phyloP scores from a whole-genome alignment of 2,329 filamentous ascomycete genomes.

The Lasiodiplodia gonubiensis region DNA sequence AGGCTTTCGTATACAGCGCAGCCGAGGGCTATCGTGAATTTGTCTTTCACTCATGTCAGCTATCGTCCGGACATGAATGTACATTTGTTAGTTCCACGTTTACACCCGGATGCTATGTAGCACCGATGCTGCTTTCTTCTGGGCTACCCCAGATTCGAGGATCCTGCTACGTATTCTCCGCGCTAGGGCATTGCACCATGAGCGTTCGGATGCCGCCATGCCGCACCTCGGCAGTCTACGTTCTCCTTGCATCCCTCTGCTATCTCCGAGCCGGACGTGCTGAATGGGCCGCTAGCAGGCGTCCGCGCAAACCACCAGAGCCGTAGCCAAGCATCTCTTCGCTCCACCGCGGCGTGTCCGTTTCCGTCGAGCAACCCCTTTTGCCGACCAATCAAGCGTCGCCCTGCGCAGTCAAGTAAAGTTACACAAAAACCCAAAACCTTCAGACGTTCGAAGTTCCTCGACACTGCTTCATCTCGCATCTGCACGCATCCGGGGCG shows the following conservation, averaged over 20 bases:
- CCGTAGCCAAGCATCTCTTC: slow-evolving; percentile 7
- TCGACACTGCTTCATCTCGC: slow-evolving; percentile 5
- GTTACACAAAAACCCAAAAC: slow-evolving; percentile 29
- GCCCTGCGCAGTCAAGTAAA: slow-evolving; percentile 2
- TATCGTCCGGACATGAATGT: too few species aligned
- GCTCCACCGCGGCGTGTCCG: background rate
- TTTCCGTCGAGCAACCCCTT: slow-evolving; percentile 8
- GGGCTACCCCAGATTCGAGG: too few species aligned
- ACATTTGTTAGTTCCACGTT: too few species aligned
- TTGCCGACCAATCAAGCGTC: slow-evolving; percentile 5
- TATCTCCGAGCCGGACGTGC: slow-evolving; percentile 9
- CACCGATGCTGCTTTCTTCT: too few species aligned
- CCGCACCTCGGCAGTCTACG: background rate
- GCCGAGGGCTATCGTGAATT: too few species aligned
- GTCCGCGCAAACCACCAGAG: background rate
- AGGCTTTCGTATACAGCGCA: background rate
- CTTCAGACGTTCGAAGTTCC: slow-evolving; percentile 24
- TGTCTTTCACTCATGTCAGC: too few species aligned
- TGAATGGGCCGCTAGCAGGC: background rate
- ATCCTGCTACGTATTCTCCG: too few species aligned
- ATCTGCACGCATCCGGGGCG: background rate
- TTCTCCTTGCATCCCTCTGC: slow-evolving; percentile 1
- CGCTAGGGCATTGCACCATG: slow-evolving; percentile 6
- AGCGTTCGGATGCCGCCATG: background rate
- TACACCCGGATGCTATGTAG: too few species aligned